Evolutionary conservation across 2,329 filamentous ascomycete genomes (phyloP), one percentile per base, ranked within the genome.

Genomic region (Penicillium sp.): DNA sequence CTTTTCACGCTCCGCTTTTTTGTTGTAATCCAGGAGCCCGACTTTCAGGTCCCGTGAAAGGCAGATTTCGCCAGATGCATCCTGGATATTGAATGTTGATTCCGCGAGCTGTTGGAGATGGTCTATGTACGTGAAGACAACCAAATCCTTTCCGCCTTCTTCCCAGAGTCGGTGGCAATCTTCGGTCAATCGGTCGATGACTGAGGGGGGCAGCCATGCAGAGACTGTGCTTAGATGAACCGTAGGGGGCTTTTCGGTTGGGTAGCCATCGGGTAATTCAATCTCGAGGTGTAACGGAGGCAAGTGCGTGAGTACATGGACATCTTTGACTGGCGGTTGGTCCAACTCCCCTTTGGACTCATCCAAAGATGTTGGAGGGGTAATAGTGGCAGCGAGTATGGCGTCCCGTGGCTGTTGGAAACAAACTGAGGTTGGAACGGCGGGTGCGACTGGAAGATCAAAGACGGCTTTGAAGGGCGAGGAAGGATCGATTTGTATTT

Each of bases 21-120:
- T 83, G 63, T 95, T 87, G 61, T 88, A 89, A 57, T 90, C 87
- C 36, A 95, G 69, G 12, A 96, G 76, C 4, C 83, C 79, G 14
- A 88, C 80, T 69, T 89, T 87, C 47, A 80, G 57, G 3, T 74
- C 68, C 5, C 69, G 67, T 0, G 78, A 65, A 12, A 84, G 65
- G 19, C 67, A 68, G n/a, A 82, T 61, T 53, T 73, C 70, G 2
- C 68, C 70, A 0, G 64, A 49, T 2, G 62, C 59, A 37, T 73
- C 64, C 6, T 66, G 63, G 11, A 82, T 65, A 22, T 74, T 77
- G 60, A 83, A 84, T 1, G 74, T 74, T 3, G 70, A 69, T 57
- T 83, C 80, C 1, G 79, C 76, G 18, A 78, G 70, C 63, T 83
- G 79, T 57, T 83, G 80, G 3, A 84, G 68, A 54, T 77, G 75